Conservation (phyloP, 2,329 filamentous ascomycete genomes). For the Botrytis porri region DNA sequence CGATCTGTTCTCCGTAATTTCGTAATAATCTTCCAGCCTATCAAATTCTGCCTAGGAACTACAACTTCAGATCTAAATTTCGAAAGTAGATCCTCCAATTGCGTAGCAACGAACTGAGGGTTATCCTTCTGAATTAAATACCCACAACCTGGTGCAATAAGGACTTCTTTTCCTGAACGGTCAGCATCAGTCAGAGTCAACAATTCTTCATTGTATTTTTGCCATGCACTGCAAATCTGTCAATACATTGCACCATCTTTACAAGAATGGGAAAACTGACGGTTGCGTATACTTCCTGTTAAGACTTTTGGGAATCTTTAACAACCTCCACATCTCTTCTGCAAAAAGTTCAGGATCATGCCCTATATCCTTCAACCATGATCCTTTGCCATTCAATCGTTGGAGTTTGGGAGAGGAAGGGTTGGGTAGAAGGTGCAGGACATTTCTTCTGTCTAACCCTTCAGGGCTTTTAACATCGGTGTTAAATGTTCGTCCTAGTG, state of each 20-base stretch:
- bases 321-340: background rate
- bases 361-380: background rate
- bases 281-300: background rate
- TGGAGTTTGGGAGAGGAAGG: background rate
- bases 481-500: background rate
- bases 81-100: background rate
- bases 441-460: background rate
- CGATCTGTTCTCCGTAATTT: background rate
- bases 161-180: background rate
- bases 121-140: background rate
- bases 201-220: background rate
- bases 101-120: background rate
- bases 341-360: background rate
- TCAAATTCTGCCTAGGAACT: accelerated
- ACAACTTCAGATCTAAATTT: background rate
- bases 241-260: background rate
- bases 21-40: background rate
- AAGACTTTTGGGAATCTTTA: background rate
- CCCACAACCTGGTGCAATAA: background rate
- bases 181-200: background rate
- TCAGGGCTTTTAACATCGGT: background rate
- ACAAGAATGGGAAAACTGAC: background rate
- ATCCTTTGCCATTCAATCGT: background rate
- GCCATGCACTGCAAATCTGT: background rate
- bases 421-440: background rate